Base-by-base conservation (phyloP, 2,329 filamentous ascomycete species). In the Ceratocystis huliohia region DNA sequence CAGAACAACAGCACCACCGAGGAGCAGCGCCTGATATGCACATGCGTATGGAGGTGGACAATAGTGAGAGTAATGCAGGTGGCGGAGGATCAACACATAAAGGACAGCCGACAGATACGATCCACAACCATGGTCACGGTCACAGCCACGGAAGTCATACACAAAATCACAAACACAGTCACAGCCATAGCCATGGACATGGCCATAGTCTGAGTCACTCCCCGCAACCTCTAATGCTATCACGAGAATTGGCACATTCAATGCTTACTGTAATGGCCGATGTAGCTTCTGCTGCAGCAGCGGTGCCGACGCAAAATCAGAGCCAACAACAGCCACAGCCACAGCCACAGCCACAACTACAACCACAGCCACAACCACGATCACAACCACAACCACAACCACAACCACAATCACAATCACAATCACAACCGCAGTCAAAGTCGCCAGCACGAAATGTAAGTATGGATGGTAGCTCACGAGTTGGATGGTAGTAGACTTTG, bases 11-110 rank as follows among this genome's bases (percentile, higher is more conserved):
- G 33, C 57, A 64, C 20, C 66, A 63, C 8, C 48, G 63, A 46
- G 62, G 22, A 25, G 56, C 63, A 22, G 45, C 57, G 4, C 44
- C 64, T 8, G 63, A 68, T 28, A 41, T 61, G 10, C 66, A 63
- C 17, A 68, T 68, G 66, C 63, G 64, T 20, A 65, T 68, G 66
- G 66, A 68, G 5, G 63, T 65, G 8, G 65, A 67, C 56, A 41
- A 20, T 33, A 44, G 25, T 7, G 45, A 48, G 5, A 46, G 46
- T 6, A 30, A 17, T 5, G n/a, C n/a, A 5, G 8, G 17, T 10
- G 25, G 61, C 8, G 17, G 56, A 61, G 53, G 22, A 46, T 25
- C 41, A n/a, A 15, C 44, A 20, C 44, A 48, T 57, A 37, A n/a
- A 17, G 56, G 63, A 13, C 33, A 48, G 28, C 63, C 63, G 22